Evolutionary conservation across 371 early-diverging fungal genomes (phyloP), one percentile per base, ranked within the genome.

Genomic region (Thermomucor indicae-seudaticae): DNA sequence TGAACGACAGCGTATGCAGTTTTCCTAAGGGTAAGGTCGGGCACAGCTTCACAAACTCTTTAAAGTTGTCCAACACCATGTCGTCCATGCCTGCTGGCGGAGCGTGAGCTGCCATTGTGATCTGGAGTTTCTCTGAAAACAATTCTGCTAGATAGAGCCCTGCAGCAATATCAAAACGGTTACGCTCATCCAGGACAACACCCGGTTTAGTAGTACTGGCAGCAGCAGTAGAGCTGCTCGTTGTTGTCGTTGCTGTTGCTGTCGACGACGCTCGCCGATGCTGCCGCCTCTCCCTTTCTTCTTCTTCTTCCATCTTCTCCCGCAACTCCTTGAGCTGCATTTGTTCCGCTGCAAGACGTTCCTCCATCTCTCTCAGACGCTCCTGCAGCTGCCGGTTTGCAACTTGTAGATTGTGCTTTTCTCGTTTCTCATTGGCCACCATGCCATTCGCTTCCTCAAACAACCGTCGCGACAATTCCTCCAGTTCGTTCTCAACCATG

Each of bases 361-460:
- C 84, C 53, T 71, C 73, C 24, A 88, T 78, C 37, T 88, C 87
- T 43, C 72, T 63, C 28, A 90, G 70, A 53, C 81, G 74, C 22
- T 75, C 73, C 44, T 83, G 71, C 16, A 81, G 65, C 27, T 80
- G 78, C 28, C 69, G 69, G 37, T 78, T 74, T 7, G 79, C 72
- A 14, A 79, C 48, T 50, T 85, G 80, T n/a, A 79, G 58, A 42
- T 81, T 73, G 47, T 78, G 64, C 43, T 81, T 66, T 40, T 79
- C 81, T 42, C 79, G 63, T 30, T 81, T 79, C 53, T 92, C 92
- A 0, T 78, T 64, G 0, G 90, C 84, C 16, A 95, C 95, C 83
- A 93, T 80, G 4, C 65, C 74, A 54, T 95, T 93, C 10, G 94
- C 94, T 62, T 91, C 86, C 51, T 92, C 91, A 66, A 94, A 93